Conservation (phyloP, 2,329 filamentous ascomycete genomes). For the Xylariaceae sp. region DNA sequence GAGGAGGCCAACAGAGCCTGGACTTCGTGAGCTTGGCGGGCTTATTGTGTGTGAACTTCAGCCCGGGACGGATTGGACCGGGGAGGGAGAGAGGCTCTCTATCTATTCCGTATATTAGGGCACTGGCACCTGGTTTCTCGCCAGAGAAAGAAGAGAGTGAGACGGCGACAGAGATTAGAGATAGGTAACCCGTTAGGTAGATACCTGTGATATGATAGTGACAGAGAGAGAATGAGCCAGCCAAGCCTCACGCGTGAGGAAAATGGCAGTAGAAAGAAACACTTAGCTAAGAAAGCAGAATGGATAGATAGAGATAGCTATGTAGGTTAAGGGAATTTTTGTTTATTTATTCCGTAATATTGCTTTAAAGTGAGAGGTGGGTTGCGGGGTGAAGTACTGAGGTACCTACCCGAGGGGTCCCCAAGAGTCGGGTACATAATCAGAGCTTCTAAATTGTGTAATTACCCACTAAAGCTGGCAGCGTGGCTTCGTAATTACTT, state of each 20-base stretch:
- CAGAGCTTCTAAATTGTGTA: not conserved
- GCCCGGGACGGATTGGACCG: not conserved
- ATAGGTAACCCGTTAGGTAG: not conserved
- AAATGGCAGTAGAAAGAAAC: not conserved
- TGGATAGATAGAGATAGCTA: not conserved
- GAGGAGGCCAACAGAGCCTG: not conserved
- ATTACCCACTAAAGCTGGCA: not conserved
- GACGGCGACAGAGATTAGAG: too few relatives aligned
- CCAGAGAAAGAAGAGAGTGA: too few relatives aligned
- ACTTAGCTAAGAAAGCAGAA: not conserved
- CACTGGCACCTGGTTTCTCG: too few relatives aligned
- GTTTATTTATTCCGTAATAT: not conserved
- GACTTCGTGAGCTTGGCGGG: not conserved
- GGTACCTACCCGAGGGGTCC: not conserved
- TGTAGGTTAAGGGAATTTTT: not conserved
- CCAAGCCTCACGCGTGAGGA: not conserved
- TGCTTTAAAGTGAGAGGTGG: not conserved
- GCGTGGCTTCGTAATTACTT: not conserved
- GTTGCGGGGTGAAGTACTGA: not conserved
- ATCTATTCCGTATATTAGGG: too few relatives aligned
- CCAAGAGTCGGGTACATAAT: not conserved
- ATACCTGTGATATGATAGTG: not conserved
- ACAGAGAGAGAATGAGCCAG: not conserved
- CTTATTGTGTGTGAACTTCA: not conserved
- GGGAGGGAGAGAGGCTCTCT: too few relatives aligned